phyloP scores from a whole-genome alignment of 176 grass and related monocot species.

The Aechmea fasciata region DNA sequence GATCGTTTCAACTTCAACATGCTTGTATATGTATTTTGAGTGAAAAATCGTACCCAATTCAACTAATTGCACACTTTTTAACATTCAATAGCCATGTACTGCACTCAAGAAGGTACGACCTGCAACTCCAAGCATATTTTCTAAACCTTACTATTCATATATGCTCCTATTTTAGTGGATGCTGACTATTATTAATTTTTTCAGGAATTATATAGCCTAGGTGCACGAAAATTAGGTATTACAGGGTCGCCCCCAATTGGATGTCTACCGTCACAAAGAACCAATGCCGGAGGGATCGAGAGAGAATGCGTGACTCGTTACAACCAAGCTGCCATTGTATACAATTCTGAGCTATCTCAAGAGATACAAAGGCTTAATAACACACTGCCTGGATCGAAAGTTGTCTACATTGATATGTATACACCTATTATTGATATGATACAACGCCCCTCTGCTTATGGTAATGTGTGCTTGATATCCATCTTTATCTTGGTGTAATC shows the following conservation, averaged over 20 bases:
- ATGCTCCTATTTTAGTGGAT: neutral
- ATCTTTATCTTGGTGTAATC: neutral
- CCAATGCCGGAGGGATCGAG: slow-evolving; percentile 51
- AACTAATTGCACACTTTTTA: too few species aligned
- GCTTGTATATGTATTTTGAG: too few species aligned
- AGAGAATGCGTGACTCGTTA: slow-evolving; percentile 52
- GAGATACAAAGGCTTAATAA: slow-evolving; percentile 59
- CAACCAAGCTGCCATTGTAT: slow-evolving; percentile 53
- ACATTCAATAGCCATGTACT: too few species aligned
- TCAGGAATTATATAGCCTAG: slow-evolving; percentile 43
- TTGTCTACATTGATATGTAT: slow-evolving; percentile 59
- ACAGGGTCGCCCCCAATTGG: slow-evolving; percentile 54
- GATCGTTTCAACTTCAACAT: too few species aligned
- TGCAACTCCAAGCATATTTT: slow-evolving; percentile 1
- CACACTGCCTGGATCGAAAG: slow-evolving; percentile 35
- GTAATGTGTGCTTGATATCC: slow-evolving; percentile 14
- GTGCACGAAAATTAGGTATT: slow-evolving; percentile 38
- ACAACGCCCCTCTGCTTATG: slow-evolving; percentile 43
- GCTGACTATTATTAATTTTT: neutral
- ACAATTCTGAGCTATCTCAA: slow-evolving; percentile 49
- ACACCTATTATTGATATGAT: slow-evolving; percentile 64
- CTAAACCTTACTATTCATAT: slow-evolving; percentile 4
- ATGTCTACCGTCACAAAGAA: slow-evolving; percentile 84
- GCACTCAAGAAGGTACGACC: neutral
- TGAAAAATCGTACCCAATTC: too few species aligned